Conservation (phyloP, 371 early-diverging fungal genomes). For the Rhizopus stolonifer region DNA sequence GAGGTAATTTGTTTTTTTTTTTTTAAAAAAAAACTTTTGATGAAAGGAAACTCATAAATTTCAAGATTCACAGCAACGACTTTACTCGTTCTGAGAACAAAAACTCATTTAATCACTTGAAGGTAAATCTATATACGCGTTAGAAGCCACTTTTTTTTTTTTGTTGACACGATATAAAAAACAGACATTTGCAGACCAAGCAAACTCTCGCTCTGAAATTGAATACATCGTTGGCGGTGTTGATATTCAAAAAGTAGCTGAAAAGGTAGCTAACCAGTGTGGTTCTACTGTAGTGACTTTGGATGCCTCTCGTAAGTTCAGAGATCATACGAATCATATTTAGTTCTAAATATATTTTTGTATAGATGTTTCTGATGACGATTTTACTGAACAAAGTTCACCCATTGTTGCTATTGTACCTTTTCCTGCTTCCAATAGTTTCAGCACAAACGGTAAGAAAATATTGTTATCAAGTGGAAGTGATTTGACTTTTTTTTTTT, state of each 20-base stretch:
- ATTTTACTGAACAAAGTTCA: constrained; percentile 15
- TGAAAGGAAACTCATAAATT: no score
- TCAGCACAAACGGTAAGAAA: constrained; percentile 42
- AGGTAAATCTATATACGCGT: constrained; percentile 23
- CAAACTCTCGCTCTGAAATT: constrained; percentile 30
- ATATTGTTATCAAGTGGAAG: no score
- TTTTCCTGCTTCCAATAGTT: constrained; percentile 27
- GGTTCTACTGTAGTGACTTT: constrained; percentile 27
- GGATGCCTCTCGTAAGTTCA: constrained; percentile 30
- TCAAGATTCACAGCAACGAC: constrained; percentile 42
- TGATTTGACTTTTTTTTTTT: no score
- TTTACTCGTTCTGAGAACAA: constrained; percentile 30
- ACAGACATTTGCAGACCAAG: constrained; percentile 8
- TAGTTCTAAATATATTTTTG: background rate
- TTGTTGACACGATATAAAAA: no score
- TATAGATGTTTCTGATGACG: constrained; percentile 23
- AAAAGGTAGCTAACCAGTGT: constrained; percentile 31
- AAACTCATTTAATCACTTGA: constrained; percentile 30
- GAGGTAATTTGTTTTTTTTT: constrained; percentile 27
- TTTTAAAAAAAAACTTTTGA: no score
- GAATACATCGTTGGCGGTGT: constrained; percentile 41
- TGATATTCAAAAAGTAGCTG: constrained; percentile 33
- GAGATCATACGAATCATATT: background rate
- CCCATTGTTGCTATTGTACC: constrained; percentile 31
- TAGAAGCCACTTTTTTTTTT: no score